Evolutionary conservation across 805 yeast species (phyloP), one percentile per base, ranked within the genome.

Genomic region (Candida berthetii): DNA sequence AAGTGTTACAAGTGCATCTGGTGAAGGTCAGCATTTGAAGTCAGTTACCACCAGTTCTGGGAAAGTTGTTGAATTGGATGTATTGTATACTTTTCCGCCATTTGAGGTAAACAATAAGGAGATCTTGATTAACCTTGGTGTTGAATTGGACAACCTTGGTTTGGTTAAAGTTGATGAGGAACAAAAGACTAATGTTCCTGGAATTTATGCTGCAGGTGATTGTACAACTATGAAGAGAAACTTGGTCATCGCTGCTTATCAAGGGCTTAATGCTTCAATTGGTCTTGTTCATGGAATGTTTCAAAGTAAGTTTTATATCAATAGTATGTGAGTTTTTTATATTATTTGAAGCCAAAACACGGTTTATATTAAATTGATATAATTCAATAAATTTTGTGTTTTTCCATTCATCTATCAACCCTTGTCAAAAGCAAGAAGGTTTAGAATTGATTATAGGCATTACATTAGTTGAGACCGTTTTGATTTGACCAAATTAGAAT

Each of bases 151-250:
- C 17, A 24, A n/a, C 3, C 5, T 36, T 17, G 42, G 41, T 18
- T 34, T 43, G 16, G 27, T 43, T 15, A 39, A 43, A 36, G 39
- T 41, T 7, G 31, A 37, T 40, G 29, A 27, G 13, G n/a, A 27
- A 13, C 29, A 27, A 13, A 27, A 27, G n/a, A 27, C 29, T 8
- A 27, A 27, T 27, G 29, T 27, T 13, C 13, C 13, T 11, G n/a
- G n/a, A 11, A 10, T 27, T 10, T 27, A 11, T 27, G 29, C 29
- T 27, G 29, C 29, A 5, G 29, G 29, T 10, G 29, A 27, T 27
- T 27, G 29, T 27, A 27, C 29, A 11, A 27, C n/a, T 13, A 11
- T 27, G n/a, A 27, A 27, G 8, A 27, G 29, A 27, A 27, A 10
- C 8, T 27, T 27, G n/a, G 29, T 27, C n/a, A 13, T 27, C 8